Evolutionary conservation across 2,329 filamentous ascomycete species (phyloP).

Genomic region (Niveomyces coronatus): DNA sequence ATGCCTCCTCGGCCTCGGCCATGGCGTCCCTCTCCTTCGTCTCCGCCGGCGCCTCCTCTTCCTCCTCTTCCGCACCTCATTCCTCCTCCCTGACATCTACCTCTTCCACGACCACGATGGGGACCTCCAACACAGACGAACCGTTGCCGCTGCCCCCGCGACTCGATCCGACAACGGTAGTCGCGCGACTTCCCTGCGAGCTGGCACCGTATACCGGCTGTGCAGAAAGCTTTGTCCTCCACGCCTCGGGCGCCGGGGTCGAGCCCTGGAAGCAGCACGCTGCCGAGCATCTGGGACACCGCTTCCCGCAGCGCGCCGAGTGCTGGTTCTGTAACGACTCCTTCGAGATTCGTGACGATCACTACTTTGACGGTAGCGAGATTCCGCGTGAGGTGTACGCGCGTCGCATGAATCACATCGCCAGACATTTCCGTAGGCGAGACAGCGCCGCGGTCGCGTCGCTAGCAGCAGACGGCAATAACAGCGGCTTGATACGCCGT

Average conservation of each 20-base stretch:
- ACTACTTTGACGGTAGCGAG: slow-evolving; percentile 1
- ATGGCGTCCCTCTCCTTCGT: not conserved
- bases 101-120: no score
- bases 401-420: slow-evolving; percentile 40
- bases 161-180: slow-evolving; percentile 1
- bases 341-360: slow-evolving; percentile 18
- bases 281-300: slow-evolving; percentile 23
- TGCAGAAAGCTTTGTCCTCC: slow-evolving; percentile 22
- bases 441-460: no score
- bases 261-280: slow-evolving; percentile 38
- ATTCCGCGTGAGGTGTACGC: not conserved
- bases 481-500: no score
- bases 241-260: slow-evolving; percentile 18
- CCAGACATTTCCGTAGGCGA: slow-evolving; percentile 28
- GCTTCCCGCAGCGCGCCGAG: slow-evolving; percentile 24
- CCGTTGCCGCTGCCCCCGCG: no score
- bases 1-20: not conserved
- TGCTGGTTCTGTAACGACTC: slow-evolving; percentile 43
- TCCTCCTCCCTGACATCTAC: no score
- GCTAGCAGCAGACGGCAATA: no score
- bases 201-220: slow-evolving; percentile 30
- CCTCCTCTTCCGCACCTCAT: no score
- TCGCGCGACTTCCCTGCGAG: slow-evolving; percentile 32
- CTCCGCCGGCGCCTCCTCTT: no score
- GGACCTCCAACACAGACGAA: no score